phyloP scores from a whole-genome alignment of 2,329 filamentous ascomycete species.

The Botrytis tulipae region DNA sequence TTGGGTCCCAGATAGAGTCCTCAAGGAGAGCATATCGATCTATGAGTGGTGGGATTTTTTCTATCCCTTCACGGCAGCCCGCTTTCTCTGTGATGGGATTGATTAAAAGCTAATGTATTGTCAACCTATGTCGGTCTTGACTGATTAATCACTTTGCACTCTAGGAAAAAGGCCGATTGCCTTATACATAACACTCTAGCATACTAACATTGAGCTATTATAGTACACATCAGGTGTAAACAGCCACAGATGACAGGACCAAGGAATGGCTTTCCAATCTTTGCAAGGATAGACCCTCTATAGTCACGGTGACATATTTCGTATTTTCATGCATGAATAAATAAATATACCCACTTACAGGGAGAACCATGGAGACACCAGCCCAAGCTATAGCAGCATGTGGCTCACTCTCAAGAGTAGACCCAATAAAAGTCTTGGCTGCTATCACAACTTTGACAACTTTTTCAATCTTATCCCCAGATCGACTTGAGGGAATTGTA shows the following conservation, averaged over 20 bases:
- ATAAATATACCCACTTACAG: background rate
- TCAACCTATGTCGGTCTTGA: background rate
- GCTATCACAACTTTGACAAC: background rate
- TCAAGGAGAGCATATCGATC: background rate
- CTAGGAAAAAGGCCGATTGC: background rate
- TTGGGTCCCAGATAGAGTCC: background rate
- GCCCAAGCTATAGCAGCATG: conserved; percentile 1
- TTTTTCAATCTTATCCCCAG: background rate
- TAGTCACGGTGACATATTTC: background rate
- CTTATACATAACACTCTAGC: background rate
- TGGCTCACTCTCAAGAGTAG: background rate
- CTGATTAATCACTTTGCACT: background rate
- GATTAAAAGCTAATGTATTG: background rate
- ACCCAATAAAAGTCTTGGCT: background rate
- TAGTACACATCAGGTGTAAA: background rate
- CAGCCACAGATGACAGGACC: background rate
- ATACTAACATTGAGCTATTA: background rate
- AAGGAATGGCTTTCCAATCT: background rate
- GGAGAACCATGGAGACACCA: background rate
- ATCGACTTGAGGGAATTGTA: background rate
- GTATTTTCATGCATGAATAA: background rate
- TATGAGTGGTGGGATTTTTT: background rate
- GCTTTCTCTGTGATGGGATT: background rate
- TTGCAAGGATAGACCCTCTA: no score
- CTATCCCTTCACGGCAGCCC: background rate